Conservation (phyloP, 768 basidiomycete genomes). For the Hysterangium stoloniferum region DNA sequence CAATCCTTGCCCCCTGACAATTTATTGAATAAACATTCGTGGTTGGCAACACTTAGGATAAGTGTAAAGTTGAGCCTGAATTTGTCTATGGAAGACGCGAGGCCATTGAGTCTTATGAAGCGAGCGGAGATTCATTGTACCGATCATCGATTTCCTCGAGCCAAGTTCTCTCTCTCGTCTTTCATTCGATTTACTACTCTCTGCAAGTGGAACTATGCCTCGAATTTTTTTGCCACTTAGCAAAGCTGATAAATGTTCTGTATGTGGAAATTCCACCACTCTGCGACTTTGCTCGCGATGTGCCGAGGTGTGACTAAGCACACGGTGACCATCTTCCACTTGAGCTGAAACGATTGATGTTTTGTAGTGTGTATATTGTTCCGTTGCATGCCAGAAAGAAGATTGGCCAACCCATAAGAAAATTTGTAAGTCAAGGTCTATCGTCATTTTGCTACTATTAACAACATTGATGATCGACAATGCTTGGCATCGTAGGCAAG, state of each 20-base stretch:
- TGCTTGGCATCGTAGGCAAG: conserved; percentile 20
- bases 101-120: too few species aligned
- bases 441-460: not conserved
- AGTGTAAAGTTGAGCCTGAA: too few species aligned
- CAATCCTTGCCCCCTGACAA: too few species aligned
- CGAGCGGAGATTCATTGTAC: too few species aligned
- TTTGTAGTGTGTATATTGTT: conserved; percentile 26
- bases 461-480: not conserved
- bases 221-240: conserved; percentile 18
- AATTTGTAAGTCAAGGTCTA: conserved; percentile 21
- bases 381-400: conserved; percentile 23
- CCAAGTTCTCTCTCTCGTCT: too few species aligned
- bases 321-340: not conserved
- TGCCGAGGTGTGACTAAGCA: conserved; percentile 18
- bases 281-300: conserved; percentile 18
- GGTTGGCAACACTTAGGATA: too few species aligned
- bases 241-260: conserved; percentile 16
- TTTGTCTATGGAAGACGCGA: too few species aligned
- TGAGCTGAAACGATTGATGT: not conserved
- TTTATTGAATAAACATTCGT: too few species aligned
- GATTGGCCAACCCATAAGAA: conserved; percentile 27
- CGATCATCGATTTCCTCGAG: too few species aligned
- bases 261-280: conserved; percentile 9
- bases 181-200: too few species aligned
- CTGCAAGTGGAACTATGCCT: not conserved